phyloP scores from a whole-genome alignment of 2,329 filamentous ascomycete genomes.

The Ascochyta lentis region DNA sequence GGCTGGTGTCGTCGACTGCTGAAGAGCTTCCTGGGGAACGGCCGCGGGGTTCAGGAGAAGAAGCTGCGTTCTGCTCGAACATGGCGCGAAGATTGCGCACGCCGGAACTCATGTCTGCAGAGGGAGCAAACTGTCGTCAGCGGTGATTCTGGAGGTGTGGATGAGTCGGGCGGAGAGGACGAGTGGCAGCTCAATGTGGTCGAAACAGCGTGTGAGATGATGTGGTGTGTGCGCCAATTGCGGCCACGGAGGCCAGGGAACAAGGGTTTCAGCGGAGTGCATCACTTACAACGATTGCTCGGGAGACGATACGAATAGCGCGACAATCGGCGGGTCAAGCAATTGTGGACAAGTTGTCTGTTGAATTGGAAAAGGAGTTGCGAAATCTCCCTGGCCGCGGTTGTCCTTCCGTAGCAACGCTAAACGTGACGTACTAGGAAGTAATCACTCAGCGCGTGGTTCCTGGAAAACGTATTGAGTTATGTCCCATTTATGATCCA shows the following conservation, averaged over 20 bases:
- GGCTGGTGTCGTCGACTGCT: conserved; percentile 38
- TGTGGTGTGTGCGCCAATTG: conserved; percentile 29
- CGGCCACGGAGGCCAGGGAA: conserved; percentile 25
- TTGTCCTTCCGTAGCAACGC: conserved; percentile 6
- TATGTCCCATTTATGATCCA: conserved; percentile 13
- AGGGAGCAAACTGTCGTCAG: conserved; percentile 33
- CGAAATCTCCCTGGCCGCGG: conserved; percentile 7
- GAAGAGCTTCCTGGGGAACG: conserved; percentile 51
- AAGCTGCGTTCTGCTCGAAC: conserved; percentile 52
- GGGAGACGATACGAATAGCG: conserved; percentile 14
- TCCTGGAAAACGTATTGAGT: conserved; percentile 3
- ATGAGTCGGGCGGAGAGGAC: conserved; percentile 24
- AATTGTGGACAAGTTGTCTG: conserved; percentile 11
- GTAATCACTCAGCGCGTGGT: conserved; percentile 9
- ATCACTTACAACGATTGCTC: conserved; percentile 29
- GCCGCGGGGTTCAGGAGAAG: conserved; percentile 53
- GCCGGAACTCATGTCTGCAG: conserved; percentile 57
- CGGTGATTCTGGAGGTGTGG: conserved; percentile 23
- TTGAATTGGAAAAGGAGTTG: conserved; percentile 10
- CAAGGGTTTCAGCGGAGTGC: conserved; percentile 20
- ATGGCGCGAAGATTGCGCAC: conserved; percentile 58
- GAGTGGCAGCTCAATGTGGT: conserved; percentile 16
- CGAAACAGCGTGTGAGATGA: conserved; percentile 34
- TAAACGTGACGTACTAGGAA: conserved; percentile 15
- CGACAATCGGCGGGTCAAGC: conserved; percentile 5